Base-by-base conservation (phyloP, 768 basidiomycete genomes). In the Boletus eberwhitei region DNA sequence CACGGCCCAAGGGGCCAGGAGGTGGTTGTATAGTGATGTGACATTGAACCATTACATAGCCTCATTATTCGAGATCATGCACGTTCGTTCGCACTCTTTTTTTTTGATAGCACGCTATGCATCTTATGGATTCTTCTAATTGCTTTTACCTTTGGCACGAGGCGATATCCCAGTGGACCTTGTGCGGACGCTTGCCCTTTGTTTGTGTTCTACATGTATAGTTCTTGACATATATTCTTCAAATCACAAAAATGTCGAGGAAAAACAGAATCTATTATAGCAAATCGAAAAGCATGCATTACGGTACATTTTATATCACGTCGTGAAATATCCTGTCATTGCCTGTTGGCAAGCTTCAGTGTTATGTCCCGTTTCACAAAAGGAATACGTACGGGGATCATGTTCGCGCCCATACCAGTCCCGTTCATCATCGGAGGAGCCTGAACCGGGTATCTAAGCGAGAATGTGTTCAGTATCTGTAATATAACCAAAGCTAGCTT, bases 1-100 rank as follows among this genome's bases (percentile, higher is more conserved):
- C 87, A 22, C 80, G 87, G 41, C 73, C 86, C n/a, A 88, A 84
- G 68, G 84, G 86, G 8, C 69, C 85, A 34, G 79, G 79, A 40
- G 68, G 71, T 26, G 71, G 77, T 46, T 90, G 88, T 67, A 66
- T 82, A 50, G 70, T 88, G 58, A 80, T 84, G 82, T 88, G 76
- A 81, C 54, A 21, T 50, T 22, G 47, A 14, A 47, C 43, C 19
- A 11, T 32, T 32, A 32, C 11, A 12, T 32, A 32, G 31, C 31
- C 22, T 16, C 24, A 22, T 45, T 24, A 2, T 37, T 52, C 2
- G 43, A 48, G 43, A 36, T 36, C 14, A 41, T 29, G 35, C 22
- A 35, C 36, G 19, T 46, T 59, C 52, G n/a, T 54, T 53, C 14
- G 16, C 34, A 22, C 17, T 45, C 53, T 43, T 29, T 19, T 48